phyloP scores from a whole-genome alignment of 371 early-diverging fungal species.

The Mucor saturninus region DNA sequence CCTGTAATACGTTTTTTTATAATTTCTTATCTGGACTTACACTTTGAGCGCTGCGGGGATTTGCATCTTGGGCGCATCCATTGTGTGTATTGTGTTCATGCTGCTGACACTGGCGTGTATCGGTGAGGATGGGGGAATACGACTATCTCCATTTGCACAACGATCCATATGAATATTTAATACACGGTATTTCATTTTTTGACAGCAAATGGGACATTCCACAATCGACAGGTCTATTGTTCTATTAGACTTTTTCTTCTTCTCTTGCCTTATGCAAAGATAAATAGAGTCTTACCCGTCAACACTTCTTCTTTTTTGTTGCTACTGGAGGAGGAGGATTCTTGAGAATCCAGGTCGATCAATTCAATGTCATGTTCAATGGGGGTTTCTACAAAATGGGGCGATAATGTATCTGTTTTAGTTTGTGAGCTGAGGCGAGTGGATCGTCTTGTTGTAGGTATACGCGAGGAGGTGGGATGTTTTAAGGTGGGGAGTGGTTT shows the following conservation, averaged over 20 bases:
- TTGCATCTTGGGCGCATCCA: neutral
- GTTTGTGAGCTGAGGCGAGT: constrained; percentile 7
- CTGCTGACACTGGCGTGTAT: neutral
- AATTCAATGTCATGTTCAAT: no score
- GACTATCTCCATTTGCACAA: constrained; percentile 24
- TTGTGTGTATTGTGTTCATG: neutral
- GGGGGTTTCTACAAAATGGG: no score
- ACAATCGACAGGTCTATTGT: constrained; percentile 11
- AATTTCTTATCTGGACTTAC: neutral
- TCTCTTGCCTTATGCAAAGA: neutral
- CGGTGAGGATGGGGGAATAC: neutral
- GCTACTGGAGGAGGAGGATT: no score
- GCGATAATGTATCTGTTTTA: no score
- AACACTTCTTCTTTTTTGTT: neutral
- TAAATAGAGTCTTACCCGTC: neutral
- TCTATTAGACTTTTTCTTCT: neutral
- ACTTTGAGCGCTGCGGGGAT: neutral
- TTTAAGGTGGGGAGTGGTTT: neutral
- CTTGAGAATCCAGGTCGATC: no score
- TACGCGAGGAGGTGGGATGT: neutral
- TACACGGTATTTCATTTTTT: constrained; percentile 17
- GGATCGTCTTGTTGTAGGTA: constrained; percentile 2
- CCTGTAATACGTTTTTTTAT: neutral
- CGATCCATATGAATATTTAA: constrained; percentile 28
- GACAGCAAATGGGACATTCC: constrained; percentile 27